phyloP scores from a whole-genome alignment of 2,329 filamentous ascomycete genomes.

The Lachnellula arida region DNA sequence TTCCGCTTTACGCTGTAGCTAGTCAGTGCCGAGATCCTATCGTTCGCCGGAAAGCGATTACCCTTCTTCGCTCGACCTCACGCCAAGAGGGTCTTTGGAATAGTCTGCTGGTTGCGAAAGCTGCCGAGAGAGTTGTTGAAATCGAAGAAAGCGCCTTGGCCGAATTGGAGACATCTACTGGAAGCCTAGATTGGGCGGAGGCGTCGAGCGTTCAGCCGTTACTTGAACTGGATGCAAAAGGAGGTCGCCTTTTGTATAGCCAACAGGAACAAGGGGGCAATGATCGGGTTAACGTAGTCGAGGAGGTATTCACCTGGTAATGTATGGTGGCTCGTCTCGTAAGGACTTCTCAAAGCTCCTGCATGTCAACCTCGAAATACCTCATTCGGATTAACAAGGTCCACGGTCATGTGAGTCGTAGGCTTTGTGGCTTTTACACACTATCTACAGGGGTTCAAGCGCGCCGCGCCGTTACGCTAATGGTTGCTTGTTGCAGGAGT shows the following conservation, averaged over 20 bases:
- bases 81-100: slow-evolving; percentile 66
- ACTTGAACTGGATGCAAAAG: slow-evolving; percentile 12
- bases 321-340: neutral
- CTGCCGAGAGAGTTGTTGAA: slow-evolving; percentile 17
- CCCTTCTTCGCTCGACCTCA: slow-evolving; percentile 52
- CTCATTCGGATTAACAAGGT: neutral
- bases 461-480: no score
- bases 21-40: slow-evolving; percentile 56
- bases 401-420: no score
- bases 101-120: slow-evolving; percentile 13
- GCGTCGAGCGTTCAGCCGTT: slow-evolving; percentile 2
- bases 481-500: no score
- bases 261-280: neutral
- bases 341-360: neutral
- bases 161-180: neutral
- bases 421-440: no score
- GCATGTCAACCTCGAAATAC: neutral
- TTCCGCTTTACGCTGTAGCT: slow-evolving; percentile 58
- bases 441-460: no score
- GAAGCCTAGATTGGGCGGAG: neutral
- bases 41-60: slow-evolving; percentile 55
- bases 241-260: slow-evolving; percentile 10
- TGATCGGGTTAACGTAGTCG: slow-evolving; percentile 2
- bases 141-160: slow-evolving; percentile 16
- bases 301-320: slow-evolving; percentile 14